Evolutionary conservation across 2,329 filamentous ascomycete genomes (phyloP).

Genomic region (Nothopassalora personata): DNA sequence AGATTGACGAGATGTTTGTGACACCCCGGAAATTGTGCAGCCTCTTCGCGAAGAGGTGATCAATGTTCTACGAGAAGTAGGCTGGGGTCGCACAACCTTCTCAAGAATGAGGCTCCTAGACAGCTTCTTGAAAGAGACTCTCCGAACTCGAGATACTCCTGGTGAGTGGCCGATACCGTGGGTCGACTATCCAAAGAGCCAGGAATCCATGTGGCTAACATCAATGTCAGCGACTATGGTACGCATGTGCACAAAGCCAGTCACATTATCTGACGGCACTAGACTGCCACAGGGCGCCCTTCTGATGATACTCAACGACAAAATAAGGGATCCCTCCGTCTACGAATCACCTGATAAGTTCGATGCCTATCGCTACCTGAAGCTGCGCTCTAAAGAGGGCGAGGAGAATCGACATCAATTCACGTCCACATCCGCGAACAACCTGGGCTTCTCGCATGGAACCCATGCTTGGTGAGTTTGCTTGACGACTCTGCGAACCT

Average conservation of each 20-base stretch:
- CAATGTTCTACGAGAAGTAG: conserved; percentile 17
- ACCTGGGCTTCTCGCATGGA: conserved; percentile 30
- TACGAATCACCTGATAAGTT: conserved; percentile 21
- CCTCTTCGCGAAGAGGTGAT: conserved; percentile 22
- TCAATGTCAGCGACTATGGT: background rate
- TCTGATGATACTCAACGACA: conserved; percentile 13
- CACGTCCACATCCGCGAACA: conserved; percentile 15
- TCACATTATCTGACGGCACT: conserved; percentile 13
- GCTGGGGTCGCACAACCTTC: conserved; percentile 19
- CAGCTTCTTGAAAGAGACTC: conserved; percentile 7
- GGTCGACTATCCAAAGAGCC: conserved; percentile 21
- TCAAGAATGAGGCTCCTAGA: conserved; percentile 25
- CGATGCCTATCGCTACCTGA: conserved; percentile 21
- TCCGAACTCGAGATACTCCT: background rate
- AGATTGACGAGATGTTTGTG: conserved; percentile 27
- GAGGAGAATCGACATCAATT: conserved; percentile 23
- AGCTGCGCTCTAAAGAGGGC: conserved; percentile 17
- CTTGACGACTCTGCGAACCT: background rate
- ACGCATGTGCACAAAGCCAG: background rate
- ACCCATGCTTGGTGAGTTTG: conserved; percentile 23
- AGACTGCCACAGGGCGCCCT: conserved; percentile 20
- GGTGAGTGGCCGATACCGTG: background rate
- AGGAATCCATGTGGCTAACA: background rate
- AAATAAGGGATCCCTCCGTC: conserved; percentile 8
- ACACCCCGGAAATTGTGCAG: conserved; percentile 24